These are phyloP conservation scores for Sungouiella blattae DNA, from an alignment of 805 yeast species.

Conservation along the genomic window DNA sequence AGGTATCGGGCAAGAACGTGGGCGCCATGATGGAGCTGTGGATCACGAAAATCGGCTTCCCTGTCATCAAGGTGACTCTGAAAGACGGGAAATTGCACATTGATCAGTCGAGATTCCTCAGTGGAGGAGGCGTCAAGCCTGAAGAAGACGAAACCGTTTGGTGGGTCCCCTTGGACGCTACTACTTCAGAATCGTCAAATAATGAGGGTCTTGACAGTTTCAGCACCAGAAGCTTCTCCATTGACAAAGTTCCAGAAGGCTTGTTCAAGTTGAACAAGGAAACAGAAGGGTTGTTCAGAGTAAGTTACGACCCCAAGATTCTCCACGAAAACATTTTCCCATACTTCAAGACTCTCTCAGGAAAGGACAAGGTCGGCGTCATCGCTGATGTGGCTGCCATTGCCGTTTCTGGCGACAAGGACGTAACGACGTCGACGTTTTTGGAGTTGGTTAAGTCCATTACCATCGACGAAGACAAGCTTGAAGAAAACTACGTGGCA, in stretches of 20 bases:
- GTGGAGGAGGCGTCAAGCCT: constrained; percentile 55
- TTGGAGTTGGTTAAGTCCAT: constrained; percentile 38
- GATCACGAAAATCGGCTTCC: constrained; percentile 74
- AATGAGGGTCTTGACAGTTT: constrained; percentile 25
- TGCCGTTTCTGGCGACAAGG: constrained; percentile 42
- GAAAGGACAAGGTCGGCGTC: constrained; percentile 51
- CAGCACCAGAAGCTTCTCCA: constrained; percentile 16
- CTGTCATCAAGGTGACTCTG: constrained; percentile 51
- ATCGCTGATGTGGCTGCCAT: constrained; percentile 51
- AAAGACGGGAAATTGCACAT: constrained; percentile 35
- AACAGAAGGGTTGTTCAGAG: constrained; percentile 52
- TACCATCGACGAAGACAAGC: constrained; percentile 20
- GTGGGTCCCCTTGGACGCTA: constrained; percentile 51
- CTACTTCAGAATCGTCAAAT: background rate
- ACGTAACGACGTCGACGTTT: constrained; percentile 38
- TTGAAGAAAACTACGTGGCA: constrained; percentile 42
- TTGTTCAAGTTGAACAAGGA: constrained; percentile 49
- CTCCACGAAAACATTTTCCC: constrained; percentile 39
- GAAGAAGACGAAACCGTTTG: constrained; percentile 56
- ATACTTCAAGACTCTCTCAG: constrained; percentile 34
- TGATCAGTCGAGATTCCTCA: constrained; percentile 58
- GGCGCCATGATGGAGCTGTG: constrained; percentile 60
- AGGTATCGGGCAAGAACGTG: constrained; percentile 61
- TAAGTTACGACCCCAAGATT: constrained; percentile 44
- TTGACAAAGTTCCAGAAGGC: constrained; percentile 20